phyloP scores from a whole-genome alignment of 108 stramenopile genomes.

The Cyclostephanos invisitatus region DNA sequence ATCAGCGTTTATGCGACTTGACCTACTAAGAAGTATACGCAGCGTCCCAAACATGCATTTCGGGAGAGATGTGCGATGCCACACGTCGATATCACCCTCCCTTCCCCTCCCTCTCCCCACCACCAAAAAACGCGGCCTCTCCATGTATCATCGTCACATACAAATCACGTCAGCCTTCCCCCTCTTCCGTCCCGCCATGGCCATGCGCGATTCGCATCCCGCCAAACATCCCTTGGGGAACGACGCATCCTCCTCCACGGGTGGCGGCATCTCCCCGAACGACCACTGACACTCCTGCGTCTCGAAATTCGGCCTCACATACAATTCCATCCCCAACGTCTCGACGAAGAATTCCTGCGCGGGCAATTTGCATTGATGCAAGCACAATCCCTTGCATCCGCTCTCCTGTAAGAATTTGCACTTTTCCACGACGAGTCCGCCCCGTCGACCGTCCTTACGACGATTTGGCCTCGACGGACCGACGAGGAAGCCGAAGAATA shows the following conservation, averaged over 20 bases:
- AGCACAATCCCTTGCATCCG: constrained; percentile 88
- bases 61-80: too few relatives aligned
- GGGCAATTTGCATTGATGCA: constrained; percentile 89
- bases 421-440: constrained; percentile 90
- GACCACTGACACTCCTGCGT: constrained; percentile 94
- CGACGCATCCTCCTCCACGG: constrained; percentile 60
- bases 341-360: constrained; percentile 87
- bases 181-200: constrained; percentile 45
- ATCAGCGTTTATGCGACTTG: too few relatives aligned
- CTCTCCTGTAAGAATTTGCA: constrained; percentile 91
- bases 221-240: constrained; percentile 83
- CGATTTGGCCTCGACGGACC: constrained; percentile 83
- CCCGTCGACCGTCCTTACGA: constrained; percentile 77
- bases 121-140: too few relatives aligned
- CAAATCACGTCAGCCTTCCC: constrained; percentile 22
- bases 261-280: constrained; percentile 77
- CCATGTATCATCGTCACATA: too few relatives aligned
- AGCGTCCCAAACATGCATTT: too few relatives aligned
- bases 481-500: constrained; percentile 86
- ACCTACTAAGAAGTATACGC: too few relatives aligned
- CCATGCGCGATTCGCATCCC: constrained; percentile 77
- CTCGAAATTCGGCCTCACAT: constrained; percentile 84
- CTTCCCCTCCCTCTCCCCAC: too few relatives aligned
- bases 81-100: too few relatives aligned
- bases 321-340: constrained; percentile 77